A percentile compares a stretch with the other conserved stretches of the same genome.
These are phyloP conservation scores for Protomyces inouyei DNA, from an alignment of 1,139 yeast genomes.

Conservation along the genomic window DNA sequence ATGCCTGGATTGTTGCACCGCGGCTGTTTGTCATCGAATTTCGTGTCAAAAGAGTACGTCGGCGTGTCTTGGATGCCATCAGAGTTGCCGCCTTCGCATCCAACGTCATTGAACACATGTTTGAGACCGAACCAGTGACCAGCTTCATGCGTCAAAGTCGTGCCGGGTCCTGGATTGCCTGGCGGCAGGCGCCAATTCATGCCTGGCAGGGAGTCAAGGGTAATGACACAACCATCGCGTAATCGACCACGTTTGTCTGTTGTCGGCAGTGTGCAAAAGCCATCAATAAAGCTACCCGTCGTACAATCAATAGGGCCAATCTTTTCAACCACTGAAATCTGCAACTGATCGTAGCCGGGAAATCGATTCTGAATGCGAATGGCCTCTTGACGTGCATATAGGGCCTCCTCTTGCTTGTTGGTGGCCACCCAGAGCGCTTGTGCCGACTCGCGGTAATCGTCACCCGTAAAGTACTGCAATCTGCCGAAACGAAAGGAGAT, in stretches of 20 bases:
- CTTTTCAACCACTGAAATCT: neutral
- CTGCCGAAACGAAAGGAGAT: neutral
- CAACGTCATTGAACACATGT: neutral
- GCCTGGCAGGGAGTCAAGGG: neutral
- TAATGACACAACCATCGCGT: neutral
- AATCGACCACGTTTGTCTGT: neutral
- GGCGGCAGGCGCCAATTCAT: neutral
- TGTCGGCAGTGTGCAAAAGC: neutral
- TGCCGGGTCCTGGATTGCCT: neutral
- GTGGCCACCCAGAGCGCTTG: neutral
- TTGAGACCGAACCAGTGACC: neutral
- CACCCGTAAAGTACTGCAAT: neutral
- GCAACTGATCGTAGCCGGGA: neutral
- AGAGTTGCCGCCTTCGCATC: neutral
- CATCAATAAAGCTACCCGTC: neutral
- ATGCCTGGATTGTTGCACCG: neutral
- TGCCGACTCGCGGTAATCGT: neutral
- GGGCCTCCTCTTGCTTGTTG: neutral
- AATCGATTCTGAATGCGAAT: neutral
- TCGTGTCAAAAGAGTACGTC: neutral
- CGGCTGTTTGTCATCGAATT: neutral
- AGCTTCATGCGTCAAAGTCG: neutral
- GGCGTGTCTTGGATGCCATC: neutral
- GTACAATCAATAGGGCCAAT: neutral
- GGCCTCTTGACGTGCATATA: neutral